Evolutionary conservation across 1,139 yeast species (phyloP).

Genomic region (Zhuliangozyma parablackwelliae): DNA sequence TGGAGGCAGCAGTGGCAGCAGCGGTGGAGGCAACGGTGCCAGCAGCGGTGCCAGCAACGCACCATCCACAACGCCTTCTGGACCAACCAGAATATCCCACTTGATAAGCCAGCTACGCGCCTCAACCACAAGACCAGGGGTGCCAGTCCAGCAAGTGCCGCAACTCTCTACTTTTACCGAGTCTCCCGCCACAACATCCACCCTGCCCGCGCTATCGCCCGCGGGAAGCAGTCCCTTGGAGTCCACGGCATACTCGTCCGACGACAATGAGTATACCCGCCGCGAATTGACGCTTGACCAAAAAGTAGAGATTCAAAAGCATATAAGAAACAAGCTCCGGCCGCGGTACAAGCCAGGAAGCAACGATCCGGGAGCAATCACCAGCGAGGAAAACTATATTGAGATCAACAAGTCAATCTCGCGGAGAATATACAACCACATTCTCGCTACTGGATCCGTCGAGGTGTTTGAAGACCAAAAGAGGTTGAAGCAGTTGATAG

Average conservation of each 20-base stretch:
- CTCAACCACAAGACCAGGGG: no score
- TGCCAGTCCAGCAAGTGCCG: no score
- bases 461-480: conserved; percentile 13
- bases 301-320: conserved; percentile 47
- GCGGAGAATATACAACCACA: conserved; percentile 40
- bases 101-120: conserved; percentile 25
- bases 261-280: conserved; percentile 6
- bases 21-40: conserved; percentile 2
- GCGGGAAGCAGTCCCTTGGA: conserved; percentile 12
- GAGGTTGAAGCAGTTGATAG: conserved; percentile 20
- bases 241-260: conserved; percentile 7
- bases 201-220: conserved; percentile 9
- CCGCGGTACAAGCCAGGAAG: conserved; percentile 33
- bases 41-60: conserved; percentile 1
- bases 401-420: conserved; percentile 36
- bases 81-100: conserved; percentile 18
- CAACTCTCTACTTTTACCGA: not conserved
- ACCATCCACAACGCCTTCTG: not conserved
- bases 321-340: conserved; percentile 48
- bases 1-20: conserved; percentile 4
- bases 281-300: conserved; percentile 33
- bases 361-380: conserved; percentile 1
- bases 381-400: conserved; percentile 30
- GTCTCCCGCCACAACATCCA: conserved; percentile 1
- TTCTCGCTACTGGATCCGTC: conserved; percentile 8